phyloP scores from a whole-genome alignment of 805 yeast genomes.

The Zygosaccharomyces bisporus region DNA sequence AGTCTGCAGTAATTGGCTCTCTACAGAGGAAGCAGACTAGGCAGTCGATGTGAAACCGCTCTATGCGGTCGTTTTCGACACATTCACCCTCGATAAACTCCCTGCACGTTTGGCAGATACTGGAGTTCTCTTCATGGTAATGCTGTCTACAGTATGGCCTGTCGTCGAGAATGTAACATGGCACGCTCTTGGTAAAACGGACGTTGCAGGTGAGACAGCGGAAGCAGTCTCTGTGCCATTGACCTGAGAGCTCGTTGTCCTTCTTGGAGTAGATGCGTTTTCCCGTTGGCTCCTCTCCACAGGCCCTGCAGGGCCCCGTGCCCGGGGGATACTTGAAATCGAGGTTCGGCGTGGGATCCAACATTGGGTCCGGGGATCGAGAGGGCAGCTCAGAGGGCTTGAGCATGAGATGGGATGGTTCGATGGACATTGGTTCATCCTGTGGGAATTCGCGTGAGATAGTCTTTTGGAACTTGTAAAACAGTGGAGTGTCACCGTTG shows the following conservation, averaged over 20 bases:
- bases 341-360: neutral
- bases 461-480: conserved; percentile 21
- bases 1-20: conserved; percentile 49
- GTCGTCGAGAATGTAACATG: conserved; percentile 75
- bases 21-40: conserved; percentile 64
- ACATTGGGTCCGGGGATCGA: conserved; percentile 1
- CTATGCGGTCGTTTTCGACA: conserved; percentile 66
- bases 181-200: conserved; percentile 54
- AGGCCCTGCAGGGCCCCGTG: conserved; percentile 77
- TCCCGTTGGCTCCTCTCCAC: conserved; percentile 50
- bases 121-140: conserved; percentile 68
- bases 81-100: conserved; percentile 87
- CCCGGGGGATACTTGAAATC: conserved; percentile 48
- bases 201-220: conserved; percentile 61
- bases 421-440: neutral
- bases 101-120: conserved; percentile 68
- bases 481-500: conserved; percentile 24
- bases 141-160: conserved; percentile 78
- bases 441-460: conserved; percentile 6
- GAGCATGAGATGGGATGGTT: conserved; percentile 1
- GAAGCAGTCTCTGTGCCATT: conserved; percentile 92
- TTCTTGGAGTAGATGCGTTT: conserved; percentile 82
- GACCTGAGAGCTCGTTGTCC: conserved; percentile 72
- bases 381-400: neutral
- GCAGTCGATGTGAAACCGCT: conserved; percentile 74